These are phyloP conservation scores for Atractiella rhizophila DNA, from an alignment of 768 basidiomycete species.

Conservation along the genomic window DNA sequence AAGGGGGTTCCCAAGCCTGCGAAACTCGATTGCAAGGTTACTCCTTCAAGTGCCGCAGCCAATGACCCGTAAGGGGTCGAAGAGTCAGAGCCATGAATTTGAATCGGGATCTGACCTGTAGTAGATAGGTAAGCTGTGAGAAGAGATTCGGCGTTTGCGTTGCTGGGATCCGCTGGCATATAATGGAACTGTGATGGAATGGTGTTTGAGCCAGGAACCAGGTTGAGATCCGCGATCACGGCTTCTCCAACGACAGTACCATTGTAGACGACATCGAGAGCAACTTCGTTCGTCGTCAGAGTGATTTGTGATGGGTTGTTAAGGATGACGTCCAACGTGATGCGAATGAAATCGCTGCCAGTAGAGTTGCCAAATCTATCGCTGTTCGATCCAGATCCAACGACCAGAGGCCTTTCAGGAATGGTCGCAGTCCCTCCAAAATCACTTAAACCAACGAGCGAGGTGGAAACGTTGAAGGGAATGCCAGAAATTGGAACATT, in stretches of 20 bases:
- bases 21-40: too few relatives aligned
- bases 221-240: conserved; percentile 26
- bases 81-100: conserved; percentile 19
- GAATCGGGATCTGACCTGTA: conserved; percentile 27
- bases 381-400: background rate
- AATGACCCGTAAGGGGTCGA: background rate
- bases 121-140: conserved; percentile 33
- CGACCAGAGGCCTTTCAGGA: conserved; percentile 6
- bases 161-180: conserved; percentile 38
- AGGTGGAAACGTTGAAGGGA: conserved; percentile 35
- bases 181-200: too few relatives aligned
- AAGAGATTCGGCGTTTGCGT: conserved; percentile 32
- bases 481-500: conserved; percentile 40
- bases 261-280: conserved; percentile 36
- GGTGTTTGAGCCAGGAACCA: conserved; percentile 28
- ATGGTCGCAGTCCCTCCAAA: background rate
- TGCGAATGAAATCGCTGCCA: background rate
- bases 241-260: conserved; percentile 22
- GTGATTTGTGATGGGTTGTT: conserved; percentile 20
- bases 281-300: conserved; percentile 32
- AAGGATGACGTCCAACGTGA: conserved; percentile 6
- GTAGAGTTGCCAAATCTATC: background rate
- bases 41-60: too few relatives aligned
- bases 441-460: conserved; percentile 33
- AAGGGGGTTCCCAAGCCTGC: too few relatives aligned